These are phyloP conservation scores for Closterium sp. DNA, from an alignment of 139 green algal species.

Conservation along the genomic window DNA sequence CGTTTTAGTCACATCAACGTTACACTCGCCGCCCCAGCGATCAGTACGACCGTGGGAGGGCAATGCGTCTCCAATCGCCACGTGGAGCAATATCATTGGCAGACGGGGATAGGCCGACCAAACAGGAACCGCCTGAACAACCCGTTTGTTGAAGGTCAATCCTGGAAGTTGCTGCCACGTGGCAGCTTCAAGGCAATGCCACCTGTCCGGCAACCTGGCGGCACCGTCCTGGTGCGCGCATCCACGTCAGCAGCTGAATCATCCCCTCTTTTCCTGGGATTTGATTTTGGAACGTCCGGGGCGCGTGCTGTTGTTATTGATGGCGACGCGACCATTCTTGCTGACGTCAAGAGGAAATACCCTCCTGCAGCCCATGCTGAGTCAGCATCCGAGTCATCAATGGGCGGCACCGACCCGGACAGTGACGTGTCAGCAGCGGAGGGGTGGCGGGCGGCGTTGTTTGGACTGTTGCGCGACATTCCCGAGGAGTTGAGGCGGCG, in stretches of 20 bases:
- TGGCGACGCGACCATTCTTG: conserved; percentile 43
- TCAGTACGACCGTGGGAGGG: too few species aligned
- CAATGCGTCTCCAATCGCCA: too few species aligned
- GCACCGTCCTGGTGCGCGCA: too few species aligned
- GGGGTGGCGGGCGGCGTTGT: conserved; percentile 12
- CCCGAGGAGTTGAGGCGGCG: neutral
- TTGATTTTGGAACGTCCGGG: conserved; percentile 90
- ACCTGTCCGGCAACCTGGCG: neutral
- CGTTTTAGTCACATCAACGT: too few species aligned
- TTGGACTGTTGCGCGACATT: conserved; percentile 12
- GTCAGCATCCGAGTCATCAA: neutral
- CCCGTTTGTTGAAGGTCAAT: too few species aligned
- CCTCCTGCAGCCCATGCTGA: neutral
- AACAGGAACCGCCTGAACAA: too few species aligned
- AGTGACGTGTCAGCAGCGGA: conserved; percentile 5
- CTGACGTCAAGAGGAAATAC: conserved; percentile 14
- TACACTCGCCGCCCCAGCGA: too few species aligned
- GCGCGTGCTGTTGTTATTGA: conserved; percentile 77
- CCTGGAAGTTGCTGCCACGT: too few species aligned
- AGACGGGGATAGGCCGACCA: too few species aligned
- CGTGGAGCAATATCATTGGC: too few species aligned
- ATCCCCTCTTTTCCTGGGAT: conserved; percentile 58
- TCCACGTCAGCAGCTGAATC: too few species aligned
- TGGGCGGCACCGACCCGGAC: neutral
- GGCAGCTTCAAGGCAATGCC: neutral